phyloP scores from a whole-genome alignment of 1,139 yeast species.

The Candida gigantensis region DNA sequence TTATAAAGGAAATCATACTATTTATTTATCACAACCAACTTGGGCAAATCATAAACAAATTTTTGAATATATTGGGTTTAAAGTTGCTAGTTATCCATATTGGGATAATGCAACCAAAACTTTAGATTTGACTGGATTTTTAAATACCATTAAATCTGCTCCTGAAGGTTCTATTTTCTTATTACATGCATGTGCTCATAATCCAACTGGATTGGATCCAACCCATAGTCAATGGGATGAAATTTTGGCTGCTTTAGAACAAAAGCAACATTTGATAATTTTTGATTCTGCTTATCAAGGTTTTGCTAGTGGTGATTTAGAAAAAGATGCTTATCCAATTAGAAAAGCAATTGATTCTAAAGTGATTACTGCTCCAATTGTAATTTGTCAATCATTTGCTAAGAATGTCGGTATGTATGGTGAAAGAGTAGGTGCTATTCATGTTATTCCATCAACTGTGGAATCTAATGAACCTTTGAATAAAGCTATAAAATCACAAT shows the following conservation, averaged over 20 bases:
- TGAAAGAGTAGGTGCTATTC: slow-evolving; percentile 95
- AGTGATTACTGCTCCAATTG: slow-evolving; percentile 47
- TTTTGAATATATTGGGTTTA: slow-evolving; percentile 66
- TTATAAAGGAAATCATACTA: slow-evolving; percentile 46
- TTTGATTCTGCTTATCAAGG: slow-evolving; percentile 54
- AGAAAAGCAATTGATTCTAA: slow-evolving; percentile 69
- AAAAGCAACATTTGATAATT: slow-evolving; percentile 40
- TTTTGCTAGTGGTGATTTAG: slow-evolving; percentile 67
- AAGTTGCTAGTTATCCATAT: slow-evolving; percentile 72
- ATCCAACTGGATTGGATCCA: slow-evolving; percentile 54
- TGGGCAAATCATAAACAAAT: slow-evolving; percentile 96
- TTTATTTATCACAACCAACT: slow-evolving; percentile 86
- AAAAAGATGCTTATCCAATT: slow-evolving; percentile 83
- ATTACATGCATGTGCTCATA: slow-evolving; percentile 53
- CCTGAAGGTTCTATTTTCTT: slow-evolving; percentile 75
- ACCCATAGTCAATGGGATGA: slow-evolving; percentile 43
- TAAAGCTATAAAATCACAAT: slow-evolving; percentile 68
- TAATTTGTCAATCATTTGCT: slow-evolving; percentile 95
- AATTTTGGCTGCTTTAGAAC: slow-evolving; percentile 41
- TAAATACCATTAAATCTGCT: slow-evolving; percentile 66
- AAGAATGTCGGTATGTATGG: slow-evolving; percentile 98
- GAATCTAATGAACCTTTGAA: slow-evolving; percentile 24
- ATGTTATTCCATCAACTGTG: slow-evolving; percentile 56
- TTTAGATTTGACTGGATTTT: slow-evolving; percentile 68
- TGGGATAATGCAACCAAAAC: slow-evolving; percentile 65